phyloP scores from a whole-genome alignment of 192 early-diverging fungal species.

The Funneliformis mosseae region DNA sequence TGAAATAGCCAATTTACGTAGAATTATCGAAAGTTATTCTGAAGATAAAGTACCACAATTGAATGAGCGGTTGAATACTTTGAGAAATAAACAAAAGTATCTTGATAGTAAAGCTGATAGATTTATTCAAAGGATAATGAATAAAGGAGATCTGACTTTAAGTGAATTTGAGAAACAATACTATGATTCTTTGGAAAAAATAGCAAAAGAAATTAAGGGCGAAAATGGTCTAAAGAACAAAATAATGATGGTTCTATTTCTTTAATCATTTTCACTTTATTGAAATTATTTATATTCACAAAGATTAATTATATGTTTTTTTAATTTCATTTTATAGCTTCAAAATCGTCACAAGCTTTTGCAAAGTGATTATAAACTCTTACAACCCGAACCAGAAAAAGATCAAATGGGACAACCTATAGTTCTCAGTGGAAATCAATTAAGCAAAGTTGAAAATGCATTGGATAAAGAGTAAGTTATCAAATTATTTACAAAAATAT shows the following conservation, averaged over 20 bases:
- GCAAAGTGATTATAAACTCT: slow-evolving; percentile 9
- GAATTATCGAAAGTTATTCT: not conserved
- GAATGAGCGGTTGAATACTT: not conserved
- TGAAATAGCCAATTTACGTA: not conserved
- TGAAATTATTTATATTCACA: not conserved
- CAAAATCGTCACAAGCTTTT: not conserved
- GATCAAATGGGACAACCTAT: not conserved
- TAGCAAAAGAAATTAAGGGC: not conserved
- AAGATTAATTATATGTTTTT: not conserved
- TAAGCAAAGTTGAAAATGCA: slow-evolving; percentile 8
- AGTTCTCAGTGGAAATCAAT: slow-evolving; percentile 15
- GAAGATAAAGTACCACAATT: not conserved
- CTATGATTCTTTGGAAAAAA: not conserved
- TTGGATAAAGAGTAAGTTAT: not conserved
- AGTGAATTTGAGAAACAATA: slow-evolving; percentile 7
- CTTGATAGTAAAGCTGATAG: not conserved
- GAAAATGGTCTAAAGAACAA: not conserved
- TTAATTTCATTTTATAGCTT: not conserved
- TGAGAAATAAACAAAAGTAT: slow-evolving; percentile 1
- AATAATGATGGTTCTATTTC: not conserved
- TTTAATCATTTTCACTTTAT: not conserved
- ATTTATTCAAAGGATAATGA: slow-evolving; percentile 5
- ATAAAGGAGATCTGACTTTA: not conserved
- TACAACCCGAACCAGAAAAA: not conserved
- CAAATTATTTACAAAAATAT: not conserved